phyloP scores from a whole-genome alignment of 805 yeast species.

The Zygotorulaspora danielsina region DNA sequence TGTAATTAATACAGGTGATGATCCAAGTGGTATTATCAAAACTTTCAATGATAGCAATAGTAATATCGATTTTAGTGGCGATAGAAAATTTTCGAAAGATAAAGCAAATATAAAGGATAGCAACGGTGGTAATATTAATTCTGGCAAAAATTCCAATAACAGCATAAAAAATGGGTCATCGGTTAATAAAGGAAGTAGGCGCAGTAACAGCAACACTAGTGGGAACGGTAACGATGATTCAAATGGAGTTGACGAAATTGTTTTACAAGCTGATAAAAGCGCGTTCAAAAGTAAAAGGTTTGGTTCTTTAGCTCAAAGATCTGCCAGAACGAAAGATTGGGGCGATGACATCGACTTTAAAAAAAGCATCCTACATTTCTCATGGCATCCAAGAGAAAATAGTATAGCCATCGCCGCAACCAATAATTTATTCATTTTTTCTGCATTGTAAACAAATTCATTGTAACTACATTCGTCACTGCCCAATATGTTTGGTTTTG shows the following conservation, averaged over 20 bases:
- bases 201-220: conserved; percentile 10
- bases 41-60: conserved; percentile 10
- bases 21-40: conserved; percentile 18
- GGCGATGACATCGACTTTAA: conserved; percentile 85
- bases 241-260: conserved; percentile 49
- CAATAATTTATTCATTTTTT: conserved; percentile 82
- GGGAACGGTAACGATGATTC: conserved; percentile 9
- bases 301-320: conserved; percentile 41
- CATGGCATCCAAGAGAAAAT: conserved; percentile 98
- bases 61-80: conserved; percentile 9
- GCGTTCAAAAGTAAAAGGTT: conserved; percentile 67
- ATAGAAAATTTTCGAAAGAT: conserved; percentile 10
- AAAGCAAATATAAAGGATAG: conserved; percentile 12
- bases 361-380: conserved; percentile 87
- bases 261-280: conserved; percentile 94
- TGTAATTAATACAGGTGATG: conserved; percentile 44
- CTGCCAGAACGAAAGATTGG: conserved; percentile 42
- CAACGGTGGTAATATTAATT: conserved; percentile 7
- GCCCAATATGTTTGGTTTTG: too few relatives aligned
- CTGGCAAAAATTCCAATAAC: conserved; percentile 10
- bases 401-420: conserved; percentile 98
- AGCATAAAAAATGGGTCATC: conserved; percentile 2
- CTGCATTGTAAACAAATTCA: conserved; percentile 50
- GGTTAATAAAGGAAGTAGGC: conserved; percentile 11
- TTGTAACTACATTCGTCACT: conserved; percentile 2